Evolutionary conservation across 441 rosid genomes (phyloP), one percentile per base, ranked within the genome.

Genomic region (Gossypium lobatum): DNA sequence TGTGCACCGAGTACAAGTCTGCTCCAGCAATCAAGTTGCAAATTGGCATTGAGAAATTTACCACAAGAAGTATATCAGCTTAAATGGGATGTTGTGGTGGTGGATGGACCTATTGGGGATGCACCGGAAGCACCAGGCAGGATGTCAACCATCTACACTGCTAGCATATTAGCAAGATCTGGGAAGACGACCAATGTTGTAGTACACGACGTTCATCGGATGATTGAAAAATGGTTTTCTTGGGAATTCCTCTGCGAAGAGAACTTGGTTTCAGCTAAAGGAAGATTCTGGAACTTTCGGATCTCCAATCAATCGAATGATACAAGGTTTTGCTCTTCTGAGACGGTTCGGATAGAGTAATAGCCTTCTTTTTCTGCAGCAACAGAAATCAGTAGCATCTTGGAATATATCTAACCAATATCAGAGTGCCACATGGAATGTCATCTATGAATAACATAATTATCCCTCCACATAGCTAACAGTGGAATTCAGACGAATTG

Each of bases 201-300:
- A 2, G 91, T 89, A 66, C 93, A 87, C 73, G 91, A 89, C 18
- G 77, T 83, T 71, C 83, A 85, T 78, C 83, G 90, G 53, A 87
- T 85, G 0, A 81, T 77, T 46, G 91, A 89, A 78, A 87, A 80
- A 68, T 89, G 91, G 90, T 78, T 87, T 78, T 87, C 91, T 11
- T 80, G 90, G 91, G 93, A 89, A 26, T 89, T 89, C 67, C 80
- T 89, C 50, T 88, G 90, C 8, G 88, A 86, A 61, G 89, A 86
- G 71, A 89, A 89, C 79, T 75, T 84, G 71, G 80, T 83, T 79
- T 85, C 85, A 67, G 80, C 89, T 3, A 88, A 83, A 81, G 94
- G 89, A 21, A 79, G 74, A 70, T 70, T 87, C 53, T 87, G 90
- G 91, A 79, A 77, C 73, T 87, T 86, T 64, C 75, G 73, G 80